phyloP scores from a whole-genome alignment of 208 protist species.

The Blechomonas ayalai region DNA sequence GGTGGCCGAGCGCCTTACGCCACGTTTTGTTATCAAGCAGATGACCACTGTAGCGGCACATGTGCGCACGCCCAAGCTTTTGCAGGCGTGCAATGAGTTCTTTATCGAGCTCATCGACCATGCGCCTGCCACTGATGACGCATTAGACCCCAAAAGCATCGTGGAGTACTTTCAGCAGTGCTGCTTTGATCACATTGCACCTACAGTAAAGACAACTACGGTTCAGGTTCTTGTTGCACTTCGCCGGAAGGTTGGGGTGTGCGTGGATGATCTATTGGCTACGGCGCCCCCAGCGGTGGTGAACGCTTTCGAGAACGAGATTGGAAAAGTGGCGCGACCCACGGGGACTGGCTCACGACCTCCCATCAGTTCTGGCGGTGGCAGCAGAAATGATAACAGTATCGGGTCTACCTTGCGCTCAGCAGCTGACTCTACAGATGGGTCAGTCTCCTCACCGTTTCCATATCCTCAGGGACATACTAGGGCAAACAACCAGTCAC shows the following conservation, averaged over 20 bases:
- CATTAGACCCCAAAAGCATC: slow-evolving; percentile 32
- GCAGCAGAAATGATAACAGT: too few species aligned
- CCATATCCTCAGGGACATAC: too few species aligned
- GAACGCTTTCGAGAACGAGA: slow-evolving; percentile 10
- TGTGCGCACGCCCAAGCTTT: slow-evolving; percentile 56
- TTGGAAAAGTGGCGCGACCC: too few species aligned
- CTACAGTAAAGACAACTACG: slow-evolving; percentile 28
- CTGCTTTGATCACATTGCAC: slow-evolving; percentile 40
- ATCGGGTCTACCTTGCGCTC: too few species aligned
- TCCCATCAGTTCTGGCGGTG: too few species aligned
- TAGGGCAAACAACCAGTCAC: too few species aligned
- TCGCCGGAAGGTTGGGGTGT: background rate
- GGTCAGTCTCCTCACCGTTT: too few species aligned
- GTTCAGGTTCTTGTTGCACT: slow-evolving; percentile 42
- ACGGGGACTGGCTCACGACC: too few species aligned
- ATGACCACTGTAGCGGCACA: slow-evolving; percentile 33
- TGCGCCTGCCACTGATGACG: slow-evolving; percentile 6
- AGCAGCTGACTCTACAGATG: too few species aligned
- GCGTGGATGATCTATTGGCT: slow-evolving; percentile 9
- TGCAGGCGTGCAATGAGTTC: slow-evolving; percentile 73
- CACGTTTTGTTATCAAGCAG: slow-evolving; percentile 64
- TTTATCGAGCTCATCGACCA: slow-evolving; percentile 27
- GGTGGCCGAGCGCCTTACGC: slow-evolving; percentile 31
- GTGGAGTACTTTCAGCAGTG: slow-evolving; percentile 59
- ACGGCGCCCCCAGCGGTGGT: slow-evolving; percentile 4